Evolutionary conservation across 164 flowering plant genomes (phyloP), one percentile per base, ranked within the genome.

Genomic region (Aristolochia californica): DNA sequence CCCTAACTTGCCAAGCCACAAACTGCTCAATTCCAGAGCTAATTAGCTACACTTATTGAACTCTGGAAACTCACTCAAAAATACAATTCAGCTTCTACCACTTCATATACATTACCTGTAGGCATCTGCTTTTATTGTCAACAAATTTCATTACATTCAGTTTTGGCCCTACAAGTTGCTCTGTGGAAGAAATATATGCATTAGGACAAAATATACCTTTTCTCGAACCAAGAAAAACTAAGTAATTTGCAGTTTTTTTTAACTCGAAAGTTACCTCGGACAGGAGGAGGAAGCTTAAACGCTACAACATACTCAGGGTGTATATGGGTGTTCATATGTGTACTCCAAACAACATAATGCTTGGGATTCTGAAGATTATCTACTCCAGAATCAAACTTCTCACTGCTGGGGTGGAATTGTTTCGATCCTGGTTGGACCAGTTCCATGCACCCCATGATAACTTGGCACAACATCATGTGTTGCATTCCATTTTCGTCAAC

Each of bases 401-500:
- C 73, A 3, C 71, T 70, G 62, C 80, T 75, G 13, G 83, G 89
- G 55, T 66, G 65, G 51, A 50, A 63, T 62, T 73, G 84, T 10
- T 67, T 57, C n/a, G 82, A 75, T 5, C 80, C 76, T 22, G 66
- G 68, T 16, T 18, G 63, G 13, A 83, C 73, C 56, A 74, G 60
- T 70, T 83, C 85, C 44, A 64, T 11, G 11, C 70, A 72, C 59
- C 88, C 88, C 66, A 83, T 52, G n/a, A 77, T 61, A 48, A 83
- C 75, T 10, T 83, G 80, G 49, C 86, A 83, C 17, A 83, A 70
- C 65, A 83, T 34, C 48, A 79, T 18, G 65, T 76, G 74, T 45
- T 70, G 64, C 14, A 74, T 20, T 4, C 83, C 84, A 55, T 72
- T 72, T 45, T 60, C 66, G 63, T 81, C 86, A 45, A 55, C 64